These are phyloP conservation scores for Alternaria gaisen DNA, from an alignment of 2,329 filamentous ascomycete genomes.

Conservation along the genomic window DNA sequence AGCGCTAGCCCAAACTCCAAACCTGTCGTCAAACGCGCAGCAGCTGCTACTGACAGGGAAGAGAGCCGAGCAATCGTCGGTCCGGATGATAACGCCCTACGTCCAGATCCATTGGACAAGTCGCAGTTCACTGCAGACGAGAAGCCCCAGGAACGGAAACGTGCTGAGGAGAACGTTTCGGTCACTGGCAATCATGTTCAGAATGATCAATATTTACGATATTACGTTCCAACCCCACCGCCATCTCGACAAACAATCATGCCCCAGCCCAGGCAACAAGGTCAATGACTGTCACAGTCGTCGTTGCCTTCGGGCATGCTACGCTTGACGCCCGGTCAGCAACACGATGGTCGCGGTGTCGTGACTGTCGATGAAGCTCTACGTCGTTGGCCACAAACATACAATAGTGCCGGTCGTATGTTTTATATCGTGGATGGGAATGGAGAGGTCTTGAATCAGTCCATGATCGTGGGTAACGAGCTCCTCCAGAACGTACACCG, in stretches of 20 bases:
- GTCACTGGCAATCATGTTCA: neutral
- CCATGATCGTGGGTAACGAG: slow-evolving; percentile 1
- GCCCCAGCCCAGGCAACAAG: neutral
- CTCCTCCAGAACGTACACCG: neutral
- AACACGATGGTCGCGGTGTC: neutral
- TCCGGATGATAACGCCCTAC: neutral
- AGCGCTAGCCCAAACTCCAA: slow-evolving; percentile 12
- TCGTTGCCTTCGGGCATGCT: neutral
- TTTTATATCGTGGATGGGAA: neutral
- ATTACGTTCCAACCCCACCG: neutral
- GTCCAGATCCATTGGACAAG: neutral
- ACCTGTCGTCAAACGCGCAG: slow-evolving; percentile 2
- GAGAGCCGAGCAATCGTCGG: neutral
- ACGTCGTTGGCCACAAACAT: neutral
- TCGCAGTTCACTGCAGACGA: neutral
- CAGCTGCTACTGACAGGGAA: neutral
- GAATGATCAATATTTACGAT: neutral
- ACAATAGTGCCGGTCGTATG: slow-evolving; percentile 3
- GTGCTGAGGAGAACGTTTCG: neutral
- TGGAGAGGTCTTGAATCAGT: neutral
- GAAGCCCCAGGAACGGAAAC: neutral
- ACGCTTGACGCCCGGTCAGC: neutral
- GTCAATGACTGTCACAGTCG: neutral
- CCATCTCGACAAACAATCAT: neutral
- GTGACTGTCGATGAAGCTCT: neutral